These are phyloP conservation scores for Phlyctochytrium arcticum DNA, from an alignment of 192 early-diverging fungal species.

Conservation along the genomic window DNA sequence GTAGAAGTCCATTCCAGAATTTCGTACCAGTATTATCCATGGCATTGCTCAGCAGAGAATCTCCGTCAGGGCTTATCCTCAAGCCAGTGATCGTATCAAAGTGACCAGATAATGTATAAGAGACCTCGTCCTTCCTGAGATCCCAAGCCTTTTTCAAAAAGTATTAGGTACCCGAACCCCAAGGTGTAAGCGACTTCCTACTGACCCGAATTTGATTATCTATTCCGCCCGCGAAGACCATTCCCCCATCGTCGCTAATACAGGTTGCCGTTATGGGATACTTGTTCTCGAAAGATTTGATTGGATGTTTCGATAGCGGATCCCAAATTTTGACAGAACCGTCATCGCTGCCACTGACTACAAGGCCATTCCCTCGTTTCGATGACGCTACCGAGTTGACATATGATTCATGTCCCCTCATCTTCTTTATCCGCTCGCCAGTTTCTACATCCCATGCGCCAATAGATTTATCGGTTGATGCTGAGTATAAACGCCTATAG, in stretches of 20 bases:
- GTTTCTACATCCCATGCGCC: slow-evolving; percentile 80
- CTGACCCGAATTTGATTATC: slow-evolving; percentile 79
- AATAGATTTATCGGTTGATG: slow-evolving; percentile 69
- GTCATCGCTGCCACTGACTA: slow-evolving; percentile 86
- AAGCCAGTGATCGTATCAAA: slow-evolving; percentile 87
- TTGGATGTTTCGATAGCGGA: slow-evolving; percentile 36
- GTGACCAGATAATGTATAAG: slow-evolving; percentile 75
- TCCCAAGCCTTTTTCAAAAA: slow-evolving; percentile 89
- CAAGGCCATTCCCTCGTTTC: slow-evolving; percentile 65
- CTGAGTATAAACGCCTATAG: slow-evolving; percentile 70
- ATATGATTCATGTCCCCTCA: slow-evolving; percentile 72
- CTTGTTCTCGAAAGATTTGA: slow-evolving; percentile 30
- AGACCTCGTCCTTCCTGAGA: slow-evolving; percentile 65
- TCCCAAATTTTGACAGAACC: slow-evolving; percentile 61
- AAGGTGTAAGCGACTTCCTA: no score
- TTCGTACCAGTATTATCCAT: slow-evolving; percentile 86
- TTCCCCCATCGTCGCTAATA: slow-evolving; percentile 70
- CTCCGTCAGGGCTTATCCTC: slow-evolving; percentile 77
- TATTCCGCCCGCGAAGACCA: slow-evolving; percentile 81
- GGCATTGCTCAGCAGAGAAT: slow-evolving; percentile 74
- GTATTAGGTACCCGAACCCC: no score
- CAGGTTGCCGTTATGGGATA: slow-evolving; percentile 71
- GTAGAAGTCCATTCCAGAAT: background rate
- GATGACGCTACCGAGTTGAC: slow-evolving; percentile 80
- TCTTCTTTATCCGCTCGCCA: slow-evolving; percentile 76